A percentile compares a stretch with the other conserved stretches of the same genome.
These are phyloP conservation scores for Alternaria rosae DNA, from an alignment of 2,329 filamentous ascomycete species.

Conservation along the genomic window DNA sequence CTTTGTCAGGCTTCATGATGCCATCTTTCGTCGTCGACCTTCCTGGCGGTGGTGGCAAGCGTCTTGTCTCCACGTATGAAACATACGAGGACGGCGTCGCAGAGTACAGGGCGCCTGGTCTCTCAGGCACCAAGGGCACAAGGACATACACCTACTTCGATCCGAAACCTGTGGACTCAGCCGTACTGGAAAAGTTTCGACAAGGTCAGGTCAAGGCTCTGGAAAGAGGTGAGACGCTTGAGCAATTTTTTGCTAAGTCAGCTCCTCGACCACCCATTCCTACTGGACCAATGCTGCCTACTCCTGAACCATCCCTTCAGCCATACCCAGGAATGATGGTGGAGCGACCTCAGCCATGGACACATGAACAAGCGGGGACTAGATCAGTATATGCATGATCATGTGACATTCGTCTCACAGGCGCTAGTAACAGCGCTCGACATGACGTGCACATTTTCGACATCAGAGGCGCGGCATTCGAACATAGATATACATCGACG, in stretches of 20 bases:
- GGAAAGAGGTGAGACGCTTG: conserved; percentile 14
- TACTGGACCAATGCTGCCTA: background rate
- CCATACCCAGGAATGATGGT: conserved; percentile 1
- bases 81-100: conserved; percentile 66
- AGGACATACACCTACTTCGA: conserved; percentile 66
- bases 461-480: background rate
- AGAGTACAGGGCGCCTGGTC: conserved; percentile 63
- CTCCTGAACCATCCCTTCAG: background rate
- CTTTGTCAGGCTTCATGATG: conserved; percentile 68
- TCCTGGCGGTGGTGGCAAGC: conserved; percentile 69
- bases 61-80: conserved; percentile 62
- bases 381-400: background rate
- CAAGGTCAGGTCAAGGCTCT: conserved; percentile 17
- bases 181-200: conserved; percentile 15
- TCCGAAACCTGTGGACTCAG: conserved; percentile 44
- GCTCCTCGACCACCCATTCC: background rate
- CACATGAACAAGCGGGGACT: background rate
- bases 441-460: background rate
- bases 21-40: conserved; percentile 70
- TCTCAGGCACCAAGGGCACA: conserved; percentile 52
- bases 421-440: background rate
- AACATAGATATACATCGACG: background rate
- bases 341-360: background rate
- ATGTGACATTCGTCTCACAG: background rate
- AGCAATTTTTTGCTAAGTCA: conserved; percentile 13